Evolutionary conservation across 73 alveolate species (phyloP).

Genomic region (Paraurostyla sp.): DNA sequence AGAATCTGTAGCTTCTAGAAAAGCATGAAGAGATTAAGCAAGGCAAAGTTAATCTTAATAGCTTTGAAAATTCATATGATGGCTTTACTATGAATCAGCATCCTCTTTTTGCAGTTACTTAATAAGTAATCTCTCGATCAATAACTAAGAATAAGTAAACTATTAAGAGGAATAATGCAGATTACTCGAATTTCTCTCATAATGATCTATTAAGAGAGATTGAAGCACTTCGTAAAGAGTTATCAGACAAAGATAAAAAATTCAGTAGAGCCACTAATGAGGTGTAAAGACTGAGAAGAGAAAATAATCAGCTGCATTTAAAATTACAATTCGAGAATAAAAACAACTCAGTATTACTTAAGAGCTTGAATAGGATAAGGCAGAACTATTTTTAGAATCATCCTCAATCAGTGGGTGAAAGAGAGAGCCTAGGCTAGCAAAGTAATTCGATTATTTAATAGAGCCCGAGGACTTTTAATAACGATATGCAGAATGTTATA

Average conservation of each 20-base stretch:
- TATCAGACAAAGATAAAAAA: not conserved
- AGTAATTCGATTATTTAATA: no score
- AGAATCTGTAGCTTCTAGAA: not conserved
- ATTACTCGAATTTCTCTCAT: not conserved
- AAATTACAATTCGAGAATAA: slow-evolving; percentile 14
- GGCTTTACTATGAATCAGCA: not conserved
- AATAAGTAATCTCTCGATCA: no score
- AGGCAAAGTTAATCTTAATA: no score
- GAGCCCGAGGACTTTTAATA: not conserved
- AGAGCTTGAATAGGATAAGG: slow-evolving; percentile 24
- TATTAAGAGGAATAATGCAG: no score
- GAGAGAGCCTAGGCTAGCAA: no score
- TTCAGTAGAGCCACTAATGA: not conserved
- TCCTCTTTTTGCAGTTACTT: no score
- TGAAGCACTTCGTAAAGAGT: not conserved
- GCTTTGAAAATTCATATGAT: no score
- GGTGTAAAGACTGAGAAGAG: slow-evolving; percentile 5
- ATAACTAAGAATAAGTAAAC: no score
- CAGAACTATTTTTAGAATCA: slow-evolving; percentile 17
- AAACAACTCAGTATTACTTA: slow-evolving; percentile 10
- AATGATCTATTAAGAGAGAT: slow-evolving; percentile 15
- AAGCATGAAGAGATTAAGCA: not conserved
- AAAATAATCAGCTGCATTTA: not conserved
- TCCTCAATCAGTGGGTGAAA: not conserved
- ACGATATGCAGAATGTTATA: not conserved